Conservation (phyloP, 257 asterid genomes). For the Striga asiatica region DNA sequence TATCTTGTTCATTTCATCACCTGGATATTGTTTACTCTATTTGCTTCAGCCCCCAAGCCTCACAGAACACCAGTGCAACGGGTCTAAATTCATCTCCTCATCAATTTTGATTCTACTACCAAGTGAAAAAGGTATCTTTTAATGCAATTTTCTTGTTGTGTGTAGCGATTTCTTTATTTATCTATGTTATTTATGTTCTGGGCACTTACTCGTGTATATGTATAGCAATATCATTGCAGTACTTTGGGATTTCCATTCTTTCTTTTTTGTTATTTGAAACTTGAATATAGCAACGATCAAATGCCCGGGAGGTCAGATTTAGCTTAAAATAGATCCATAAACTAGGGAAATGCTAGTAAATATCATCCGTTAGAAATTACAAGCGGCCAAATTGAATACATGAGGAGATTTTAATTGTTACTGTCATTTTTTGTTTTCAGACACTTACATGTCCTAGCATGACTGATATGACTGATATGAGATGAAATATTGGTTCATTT, state of each 20-base stretch:
- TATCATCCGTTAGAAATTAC: no score
- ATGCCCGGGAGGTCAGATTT: no score
- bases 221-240: neutral
- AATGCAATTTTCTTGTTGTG: constrained; percentile 12
- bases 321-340: no score
- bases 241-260: no score
- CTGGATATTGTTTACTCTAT: constrained; percentile 5
- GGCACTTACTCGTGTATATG: neutral
- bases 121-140: constrained; percentile 18
- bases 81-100: constrained; percentile 13
- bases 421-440: neutral
- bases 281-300: no score
- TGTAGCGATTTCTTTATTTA: neutral
- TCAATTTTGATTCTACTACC: constrained; percentile 10
- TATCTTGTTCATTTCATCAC: constrained; percentile 3
- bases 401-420: neutral
- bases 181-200: neutral
- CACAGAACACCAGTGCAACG: constrained; percentile 37
- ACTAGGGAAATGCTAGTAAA: no score
- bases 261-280: no score
- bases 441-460: neutral
- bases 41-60: constrained; percentile 67
- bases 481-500: no score
- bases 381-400: no score
- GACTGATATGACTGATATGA: neutral